Base-by-base conservation (phyloP, 352 stramenopile genomes). In the Globisporangium cystogenes region DNA sequence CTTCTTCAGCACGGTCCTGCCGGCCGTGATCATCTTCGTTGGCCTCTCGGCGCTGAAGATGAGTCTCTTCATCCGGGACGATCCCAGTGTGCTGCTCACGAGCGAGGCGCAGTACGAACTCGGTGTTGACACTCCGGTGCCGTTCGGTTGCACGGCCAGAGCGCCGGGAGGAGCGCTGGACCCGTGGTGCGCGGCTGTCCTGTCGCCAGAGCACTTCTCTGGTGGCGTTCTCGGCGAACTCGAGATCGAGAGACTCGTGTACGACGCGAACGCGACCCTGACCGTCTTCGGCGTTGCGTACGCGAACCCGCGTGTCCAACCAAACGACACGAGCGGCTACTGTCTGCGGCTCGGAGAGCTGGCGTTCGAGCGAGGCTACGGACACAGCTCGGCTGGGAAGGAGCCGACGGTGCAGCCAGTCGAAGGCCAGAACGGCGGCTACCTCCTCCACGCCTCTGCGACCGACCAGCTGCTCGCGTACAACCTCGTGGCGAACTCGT, bases 1-100 rank as follows among this genome's bases (percentile, higher is more conserved):
- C 5, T 71, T 87, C 51, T 94, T 85, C 63, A 89, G 82, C 55
- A 80, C 60, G 2, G 23, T 93, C 11, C 59, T 94, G 18, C 86
- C 86, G 0, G 64, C 89, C 40, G 48, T 82, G 5, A 58, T 91
- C n/a, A 67, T 95, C 23, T 71, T 86, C 26, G 54, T 84, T 0
- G 86, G 83, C 0, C 48, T 96, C 18, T 72, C 68, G 26, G 59
- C 76, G 1, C 59, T 96, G 7, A 73, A 82, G 40, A 51, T 74
- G 23, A 87, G 71, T 52, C 33, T 75, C 0, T 68, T 84, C 10
- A 53, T 82, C 12, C 27, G 61, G 35, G 74, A 86, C 42, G 78
- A 90, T 23, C 74, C 74, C 0, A 76, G 72, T 23, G 50, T 86
- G 31, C 40, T 60, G 21, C 62, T 92, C 7, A 62, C 51, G 0